Evolutionary conservation across 345 rosid species (phyloP), one percentile per base, ranked within the genome.

Genomic region (Raphanus sativus): DNA sequence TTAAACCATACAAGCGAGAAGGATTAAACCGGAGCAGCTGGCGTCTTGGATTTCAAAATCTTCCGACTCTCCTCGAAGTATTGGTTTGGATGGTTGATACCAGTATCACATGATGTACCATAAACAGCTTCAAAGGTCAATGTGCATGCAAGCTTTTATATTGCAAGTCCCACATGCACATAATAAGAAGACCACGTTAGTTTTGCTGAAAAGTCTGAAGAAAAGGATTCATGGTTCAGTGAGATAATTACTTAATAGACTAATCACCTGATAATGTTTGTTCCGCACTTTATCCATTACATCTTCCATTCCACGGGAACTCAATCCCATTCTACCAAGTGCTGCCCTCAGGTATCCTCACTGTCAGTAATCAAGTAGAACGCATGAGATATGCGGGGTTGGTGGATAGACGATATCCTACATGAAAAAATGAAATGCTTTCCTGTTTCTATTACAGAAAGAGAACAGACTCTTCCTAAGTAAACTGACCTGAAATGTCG

Each of bases 101-200:
- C 98, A 66, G 91, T 80, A 83, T 90, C 98, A 67, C 86, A 83
- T 13, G 91, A 75, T 68, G 85, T 79, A 59, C 86, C 84, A 63
- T 92, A 92, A 75, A 92, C 80, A 71, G 90, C 90, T 84, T 92
- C 99, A 72, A 91, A 95, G 2, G 92, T 89, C 75, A 92, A 77
- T 25, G 99, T 95, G 85, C 98, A 95, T 8, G 97, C 97, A 77
- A 95, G 82, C 99, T 94, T 52, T 88, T 69, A n/a, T n/a, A n/a
- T n/a, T n/a, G n/a, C n/a, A n/a, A n/a, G n/a, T n/a, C 40, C 54
- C 69, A 72, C 55, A 70, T 60, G 45, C 40, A 36, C 25, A 59
- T 42, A 59, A 8, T 29, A 65, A 65, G 62, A 64, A 16, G 16
- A 63, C 33, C 26, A 0, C 3, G 56, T 78, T 62, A 56, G 62